Percentiles rank a stretch among this genome's conserved stretches.
phyloP scores from a whole-genome alignment of 345 rosid genomes.

The Trapa bicornis region DNA sequence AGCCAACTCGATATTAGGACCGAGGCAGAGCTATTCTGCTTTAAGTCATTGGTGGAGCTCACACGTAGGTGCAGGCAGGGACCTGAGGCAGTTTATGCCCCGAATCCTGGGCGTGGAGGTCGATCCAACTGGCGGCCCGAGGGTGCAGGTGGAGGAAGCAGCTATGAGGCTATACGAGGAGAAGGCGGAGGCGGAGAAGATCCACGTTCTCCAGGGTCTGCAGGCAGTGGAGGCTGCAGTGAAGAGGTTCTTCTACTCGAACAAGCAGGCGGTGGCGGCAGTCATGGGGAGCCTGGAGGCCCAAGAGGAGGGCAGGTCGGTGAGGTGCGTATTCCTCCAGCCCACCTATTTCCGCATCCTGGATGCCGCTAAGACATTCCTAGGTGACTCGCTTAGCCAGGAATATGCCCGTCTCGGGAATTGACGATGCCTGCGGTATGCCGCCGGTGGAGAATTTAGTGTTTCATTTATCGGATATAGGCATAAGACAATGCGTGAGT shows the following conservation, averaged over 20 bases:
- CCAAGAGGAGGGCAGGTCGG: constrained; percentile 40
- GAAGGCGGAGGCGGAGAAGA: constrained; percentile 36
- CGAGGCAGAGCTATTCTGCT: constrained; percentile 28
- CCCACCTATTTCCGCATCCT: constrained; percentile 87
- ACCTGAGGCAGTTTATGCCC: constrained; percentile 68
- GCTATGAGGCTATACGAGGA: constrained; percentile 69
- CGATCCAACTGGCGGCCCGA: constrained; percentile 88
- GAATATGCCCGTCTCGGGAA: background rate
- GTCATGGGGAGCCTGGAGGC: constrained; percentile 88
- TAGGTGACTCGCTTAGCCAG: constrained; percentile 47
- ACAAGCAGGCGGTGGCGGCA: constrained; percentile 54
- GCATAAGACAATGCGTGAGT: background rate
- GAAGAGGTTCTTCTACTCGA: constrained; percentile 63
- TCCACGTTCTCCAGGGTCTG: constrained; percentile 58
- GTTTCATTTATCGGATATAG: background rate
- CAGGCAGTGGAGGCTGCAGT: constrained; percentile 68
- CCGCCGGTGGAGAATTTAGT: too few species aligned
- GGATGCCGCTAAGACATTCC: constrained; percentile 95
- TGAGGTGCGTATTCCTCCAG: constrained; percentile 75
- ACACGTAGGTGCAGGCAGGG: constrained; percentile 45
- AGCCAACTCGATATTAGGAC: constrained; percentile 15
- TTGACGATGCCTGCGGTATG: background rate
- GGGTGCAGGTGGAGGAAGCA: constrained; percentile 80
- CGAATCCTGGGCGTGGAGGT: constrained; percentile 60
- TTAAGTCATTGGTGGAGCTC: constrained; percentile 65